These are phyloP conservation scores for Amanita jacksonii DNA, from an alignment of 768 basidiomycete species.

Conservation along the genomic window DNA sequence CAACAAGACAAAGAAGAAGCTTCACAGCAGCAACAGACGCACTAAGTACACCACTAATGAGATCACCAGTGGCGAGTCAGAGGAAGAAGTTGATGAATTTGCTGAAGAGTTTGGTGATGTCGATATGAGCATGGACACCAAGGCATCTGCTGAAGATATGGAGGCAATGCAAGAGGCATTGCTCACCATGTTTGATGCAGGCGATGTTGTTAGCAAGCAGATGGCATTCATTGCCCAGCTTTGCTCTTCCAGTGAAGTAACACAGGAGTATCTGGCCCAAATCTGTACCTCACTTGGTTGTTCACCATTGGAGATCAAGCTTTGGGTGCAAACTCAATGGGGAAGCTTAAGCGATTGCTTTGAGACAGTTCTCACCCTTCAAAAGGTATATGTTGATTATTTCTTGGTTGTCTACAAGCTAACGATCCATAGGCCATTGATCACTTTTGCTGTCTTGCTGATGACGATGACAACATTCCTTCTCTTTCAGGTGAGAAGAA, in stretches of 20 bases:
- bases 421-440: slow-evolving; percentile 6
- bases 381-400: slow-evolving; percentile 9
- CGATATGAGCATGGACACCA: slow-evolving; percentile 8
- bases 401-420: not conserved
- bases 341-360: slow-evolving; percentile 13
- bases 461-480: slow-evolving; percentile 4
- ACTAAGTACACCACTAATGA: not conserved
- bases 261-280: slow-evolving; percentile 2
- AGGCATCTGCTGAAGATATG: slow-evolving; percentile 9
- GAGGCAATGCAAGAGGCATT: slow-evolving; percentile 8
- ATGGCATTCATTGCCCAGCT: slow-evolving; percentile 14
- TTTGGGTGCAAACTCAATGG: slow-evolving; percentile 15
- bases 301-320: slow-evolving; percentile 6
- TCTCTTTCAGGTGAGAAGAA: slow-evolving; percentile 1
- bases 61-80: not conserved
- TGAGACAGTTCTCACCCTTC: slow-evolving; percentile 1
- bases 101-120: slow-evolving; percentile 11
- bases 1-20: not conserved
- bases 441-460: slow-evolving; percentile 5
- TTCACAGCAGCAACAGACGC: not conserved
- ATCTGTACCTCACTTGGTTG: slow-evolving; percentile 7
- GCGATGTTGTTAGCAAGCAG: slow-evolving; percentile 13
- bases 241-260: slow-evolving; percentile 6
- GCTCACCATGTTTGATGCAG: slow-evolving; percentile 11
- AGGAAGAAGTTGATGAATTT: slow-evolving; percentile 11